Base-by-base conservation (phyloP, 164 flowering plant genomes). In the Umbellularia californica region DNA sequence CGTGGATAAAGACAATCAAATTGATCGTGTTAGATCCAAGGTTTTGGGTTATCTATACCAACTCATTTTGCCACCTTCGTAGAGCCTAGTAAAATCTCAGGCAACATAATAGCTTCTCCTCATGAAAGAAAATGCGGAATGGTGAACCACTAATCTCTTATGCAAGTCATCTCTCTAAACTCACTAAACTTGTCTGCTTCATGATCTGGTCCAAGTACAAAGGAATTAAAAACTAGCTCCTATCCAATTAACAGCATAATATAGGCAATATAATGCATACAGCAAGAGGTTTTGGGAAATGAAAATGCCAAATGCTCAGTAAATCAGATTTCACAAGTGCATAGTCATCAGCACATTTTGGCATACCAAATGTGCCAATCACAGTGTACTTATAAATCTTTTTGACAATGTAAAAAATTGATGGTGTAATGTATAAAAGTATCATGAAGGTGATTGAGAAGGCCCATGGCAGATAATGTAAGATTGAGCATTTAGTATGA, bases 141-240 rank as follows among this genome's bases (percentile, higher is more conserved):
- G 15, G 58, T 51, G 71, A 52, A 72, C 66, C 52, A 17, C 15
- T 47, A 47, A 33, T 24, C 17, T 22, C 30, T 70, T 24, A 11
- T 30, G 35, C 58, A 72, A 75, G 70, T 83, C 85, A 76, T 70
- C 70, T 65, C 69, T 81, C 76, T 52, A 82, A 80, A 81, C 73
- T 62, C 30, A 70, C 74, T 71, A 80, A 74, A 74, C 74, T 84
- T 74, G 82, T 85, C 62, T 67, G 84, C 81, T 74, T 89, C 76
- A 87, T 85, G 58, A 85, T 63, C 93, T 89, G 86, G 52, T 74
- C 72, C 77, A 82, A 74, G 78, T 15, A 81, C 28, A 79, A 1
- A 62, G 17, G 17, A 70, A 41, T 64, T 70, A 25, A 72, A 33
- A 70, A 47, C 22, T 35, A 4, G 70, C 24, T 75, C 50, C 27